Conservation (phyloP, 2,329 filamentous ascomycete species). For the Gnomoniopsis sp. region DNA sequence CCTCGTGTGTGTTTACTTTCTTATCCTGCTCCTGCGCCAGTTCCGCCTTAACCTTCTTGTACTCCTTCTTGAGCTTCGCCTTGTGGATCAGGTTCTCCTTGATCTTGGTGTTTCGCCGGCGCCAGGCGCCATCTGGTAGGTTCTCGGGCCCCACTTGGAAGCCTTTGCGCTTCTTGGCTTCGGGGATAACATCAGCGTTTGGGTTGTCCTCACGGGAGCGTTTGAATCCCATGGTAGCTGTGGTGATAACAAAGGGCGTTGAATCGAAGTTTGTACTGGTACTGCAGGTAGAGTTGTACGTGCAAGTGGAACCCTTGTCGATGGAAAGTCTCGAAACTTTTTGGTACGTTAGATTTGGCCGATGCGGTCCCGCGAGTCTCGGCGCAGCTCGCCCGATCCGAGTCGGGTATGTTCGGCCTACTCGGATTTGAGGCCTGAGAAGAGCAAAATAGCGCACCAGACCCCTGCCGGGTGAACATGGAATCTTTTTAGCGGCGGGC, state of each 20-base stretch:
- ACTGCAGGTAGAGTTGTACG: not conserved
- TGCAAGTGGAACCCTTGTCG: not conserved
- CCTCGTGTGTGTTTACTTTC: conserved; percentile 17
- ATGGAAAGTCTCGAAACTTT: not conserved
- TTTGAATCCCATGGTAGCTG: conserved; percentile 53
- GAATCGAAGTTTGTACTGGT: not conserved
- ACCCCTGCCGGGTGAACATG: conserved; percentile 3
- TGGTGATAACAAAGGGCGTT: not conserved
- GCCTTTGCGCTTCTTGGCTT: conserved; percentile 60
- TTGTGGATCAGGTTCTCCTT: conserved; percentile 87
- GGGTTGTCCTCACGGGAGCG: conserved; percentile 45
- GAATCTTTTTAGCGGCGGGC: conserved; percentile 17
- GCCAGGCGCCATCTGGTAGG: conserved; percentile 84
- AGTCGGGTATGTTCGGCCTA: conserved; percentile 17
- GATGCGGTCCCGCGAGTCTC: not conserved
- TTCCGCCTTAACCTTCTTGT: conserved; percentile 77
- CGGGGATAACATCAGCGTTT: conserved; percentile 30
- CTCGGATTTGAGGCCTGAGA: conserved; percentile 13
- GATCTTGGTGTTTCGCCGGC: conserved; percentile 78
- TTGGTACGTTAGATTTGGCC: not conserved
- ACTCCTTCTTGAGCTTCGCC: conserved; percentile 89
- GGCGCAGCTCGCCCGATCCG: conserved; percentile 11
- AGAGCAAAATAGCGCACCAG: conserved; percentile 17
- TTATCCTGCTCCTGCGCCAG: conserved; percentile 25
- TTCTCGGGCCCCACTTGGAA: conserved; percentile 88